These are phyloP conservation scores for Citropsis articulata DNA, from an alignment of 345 rosid species.

Conservation along the genomic window DNA sequence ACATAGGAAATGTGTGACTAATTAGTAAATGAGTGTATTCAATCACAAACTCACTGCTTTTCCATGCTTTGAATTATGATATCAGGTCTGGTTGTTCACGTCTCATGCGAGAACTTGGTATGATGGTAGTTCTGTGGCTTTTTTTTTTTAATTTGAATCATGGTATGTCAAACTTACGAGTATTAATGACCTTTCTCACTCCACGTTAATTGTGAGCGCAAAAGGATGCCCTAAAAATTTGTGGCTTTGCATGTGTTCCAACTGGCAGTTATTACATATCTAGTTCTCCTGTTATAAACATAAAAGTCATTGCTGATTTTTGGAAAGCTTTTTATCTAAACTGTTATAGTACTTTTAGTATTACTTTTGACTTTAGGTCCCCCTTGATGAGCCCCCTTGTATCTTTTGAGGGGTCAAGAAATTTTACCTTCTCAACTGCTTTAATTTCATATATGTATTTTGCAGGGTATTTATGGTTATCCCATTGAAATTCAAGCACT, in stretches of 20 bases:
- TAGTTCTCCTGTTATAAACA: neutral
- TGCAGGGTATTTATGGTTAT: conserved; percentile 77
- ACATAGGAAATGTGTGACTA: neutral
- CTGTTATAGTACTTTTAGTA: neutral
- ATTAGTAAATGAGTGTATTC: neutral
- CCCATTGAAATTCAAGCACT: conserved; percentile 82
- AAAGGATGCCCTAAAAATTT: neutral
- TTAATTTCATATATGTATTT: neutral
- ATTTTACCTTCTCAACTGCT: neutral
- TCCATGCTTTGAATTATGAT: neutral
- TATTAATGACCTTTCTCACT: neutral
- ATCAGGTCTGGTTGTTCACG: neutral
- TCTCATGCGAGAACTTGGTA: neutral
- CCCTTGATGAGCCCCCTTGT: neutral
- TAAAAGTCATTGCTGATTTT: neutral
- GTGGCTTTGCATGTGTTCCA: neutral
- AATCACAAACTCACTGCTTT: neutral
- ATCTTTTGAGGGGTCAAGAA: neutral
- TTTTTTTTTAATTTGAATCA: neutral
- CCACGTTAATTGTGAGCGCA: neutral
- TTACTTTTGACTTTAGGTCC: neutral
- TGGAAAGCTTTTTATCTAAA: neutral
- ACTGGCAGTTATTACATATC: neutral
- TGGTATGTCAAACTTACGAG: neutral
- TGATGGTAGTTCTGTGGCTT: neutral